Percentiles rank a stretch among this genome's conserved stretches.
phyloP scores from a whole-genome alignment of 768 basidiomycete species.

The Boletus bicolor region DNA sequence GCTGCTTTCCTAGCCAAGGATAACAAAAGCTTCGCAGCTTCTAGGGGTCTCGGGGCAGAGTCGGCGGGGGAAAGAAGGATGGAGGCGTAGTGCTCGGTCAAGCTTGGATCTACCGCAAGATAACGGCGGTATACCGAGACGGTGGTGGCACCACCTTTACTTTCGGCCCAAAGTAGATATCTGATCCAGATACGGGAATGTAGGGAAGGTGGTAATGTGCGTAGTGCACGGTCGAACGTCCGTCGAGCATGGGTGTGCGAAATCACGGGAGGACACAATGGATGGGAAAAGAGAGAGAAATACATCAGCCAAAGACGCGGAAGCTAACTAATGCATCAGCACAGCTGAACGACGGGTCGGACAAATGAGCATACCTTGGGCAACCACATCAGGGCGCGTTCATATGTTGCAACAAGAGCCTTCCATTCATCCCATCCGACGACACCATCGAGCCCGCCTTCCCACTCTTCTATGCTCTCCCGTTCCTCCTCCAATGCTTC shows the following conservation, averaged over 20 bases:
- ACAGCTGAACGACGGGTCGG: neutral
- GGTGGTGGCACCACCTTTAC: slow-evolving; percentile 71
- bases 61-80: slow-evolving; percentile 60
- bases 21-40: slow-evolving; percentile 89
- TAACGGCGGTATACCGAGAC: slow-evolving; percentile 87
- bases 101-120: slow-evolving; percentile 72
- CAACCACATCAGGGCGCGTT: slow-evolving; percentile 92
- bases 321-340: slow-evolving; percentile 48
- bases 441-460: slow-evolving; percentile 78
- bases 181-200: slow-evolving; percentile 91
- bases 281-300: slow-evolving; percentile 85
- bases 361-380: slow-evolving; percentile 60
- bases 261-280: slow-evolving; percentile 78
- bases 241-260: slow-evolving; percentile 88
- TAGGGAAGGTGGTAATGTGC: slow-evolving; percentile 89
- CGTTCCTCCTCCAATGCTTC: slow-evolving; percentile 85
- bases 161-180: slow-evolving; percentile 91
- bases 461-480: slow-evolving; percentile 81
- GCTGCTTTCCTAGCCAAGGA: slow-evolving; percentile 81
- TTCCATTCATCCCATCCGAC: slow-evolving; percentile 99
- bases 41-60: slow-evolving; percentile 74
- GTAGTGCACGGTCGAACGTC: slow-evolving; percentile 91
- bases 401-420: slow-evolving; percentile 79
- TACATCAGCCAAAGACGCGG: slow-evolving; percentile 95
- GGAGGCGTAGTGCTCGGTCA: slow-evolving; percentile 76